Evolutionary conservation across 352 stramenopile species (phyloP).

Genomic region (Phytopythium vexans): DNA sequence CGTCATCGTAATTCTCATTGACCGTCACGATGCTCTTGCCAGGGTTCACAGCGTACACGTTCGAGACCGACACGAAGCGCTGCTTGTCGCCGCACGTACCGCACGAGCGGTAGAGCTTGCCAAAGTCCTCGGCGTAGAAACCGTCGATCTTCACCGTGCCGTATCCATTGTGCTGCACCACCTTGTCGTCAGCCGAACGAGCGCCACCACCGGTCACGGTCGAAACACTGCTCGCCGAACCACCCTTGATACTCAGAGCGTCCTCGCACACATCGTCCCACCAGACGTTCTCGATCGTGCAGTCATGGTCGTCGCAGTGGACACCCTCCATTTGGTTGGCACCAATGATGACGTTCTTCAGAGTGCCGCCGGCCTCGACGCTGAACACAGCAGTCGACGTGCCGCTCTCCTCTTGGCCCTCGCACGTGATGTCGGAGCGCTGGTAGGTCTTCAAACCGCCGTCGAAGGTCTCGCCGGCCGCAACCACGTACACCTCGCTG

Average conservation of each 20-base stretch:
- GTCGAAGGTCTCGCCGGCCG: conserved; percentile 21
- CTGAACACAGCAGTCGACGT: conserved; percentile 28
- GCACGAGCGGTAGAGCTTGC: conserved; percentile 40
- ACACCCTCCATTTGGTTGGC: conserved; percentile 45
- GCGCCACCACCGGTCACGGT: conserved; percentile 34
- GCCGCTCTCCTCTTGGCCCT: conserved; percentile 25
- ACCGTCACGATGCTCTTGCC: conserved; percentile 33
- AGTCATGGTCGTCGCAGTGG: conserved; percentile 35
- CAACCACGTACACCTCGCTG: conserved; percentile 22
- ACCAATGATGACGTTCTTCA: conserved; percentile 54
- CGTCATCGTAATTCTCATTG: conserved; percentile 32
- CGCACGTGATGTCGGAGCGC: conserved; percentile 36
- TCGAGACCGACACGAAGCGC: conserved; percentile 28
- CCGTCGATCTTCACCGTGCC: conserved; percentile 35
- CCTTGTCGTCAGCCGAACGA: conserved; percentile 43
- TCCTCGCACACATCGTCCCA: conserved; percentile 50
- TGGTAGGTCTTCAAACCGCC: conserved; percentile 37
- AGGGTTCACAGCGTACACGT: conserved; percentile 35
- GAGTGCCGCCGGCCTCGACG: conserved; percentile 34
- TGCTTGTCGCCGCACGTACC: conserved; percentile 35
- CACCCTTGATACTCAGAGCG: conserved; percentile 36
- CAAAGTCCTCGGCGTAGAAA: conserved; percentile 39
- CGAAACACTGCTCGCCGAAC: conserved; percentile 22
- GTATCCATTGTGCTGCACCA: conserved; percentile 40
- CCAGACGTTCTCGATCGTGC: conserved; percentile 46